phyloP scores from a whole-genome alignment of 2,329 filamentous ascomycete species.

The Calonectria multiphialidica region DNA sequence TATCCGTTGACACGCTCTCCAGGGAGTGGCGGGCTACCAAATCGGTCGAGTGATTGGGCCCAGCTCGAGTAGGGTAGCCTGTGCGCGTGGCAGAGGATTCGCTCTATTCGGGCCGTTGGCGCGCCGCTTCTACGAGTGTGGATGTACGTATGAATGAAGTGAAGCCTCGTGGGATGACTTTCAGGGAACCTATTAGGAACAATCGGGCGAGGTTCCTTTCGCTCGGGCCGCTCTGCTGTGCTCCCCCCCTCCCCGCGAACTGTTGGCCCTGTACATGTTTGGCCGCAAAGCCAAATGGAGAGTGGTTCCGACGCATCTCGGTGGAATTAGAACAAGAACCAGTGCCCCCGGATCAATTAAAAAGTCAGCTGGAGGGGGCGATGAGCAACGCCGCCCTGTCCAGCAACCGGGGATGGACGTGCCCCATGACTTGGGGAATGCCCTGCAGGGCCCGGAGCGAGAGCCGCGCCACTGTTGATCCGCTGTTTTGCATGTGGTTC shows the following conservation, averaged over 20 bases:
- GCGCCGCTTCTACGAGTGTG: conserved; percentile 15
- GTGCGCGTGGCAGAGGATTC: conserved; percentile 27
- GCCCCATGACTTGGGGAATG: conserved; percentile 19
- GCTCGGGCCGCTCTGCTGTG: background rate
- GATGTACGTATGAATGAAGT: background rate
- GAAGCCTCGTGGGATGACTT: background rate
- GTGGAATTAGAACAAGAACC: background rate
- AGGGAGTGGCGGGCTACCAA: conserved; percentile 28
- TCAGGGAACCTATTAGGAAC: background rate
- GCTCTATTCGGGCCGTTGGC: conserved; percentile 45
- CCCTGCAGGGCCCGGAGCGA: background rate
- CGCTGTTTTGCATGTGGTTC: conserved; percentile 4
- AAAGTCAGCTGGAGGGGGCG: background rate
- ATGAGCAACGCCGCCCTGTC: background rate
- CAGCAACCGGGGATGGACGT: background rate
- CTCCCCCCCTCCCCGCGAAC: background rate
- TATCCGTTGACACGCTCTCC: background rate
- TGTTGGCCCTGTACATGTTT: background rate
- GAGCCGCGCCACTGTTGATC: conserved; percentile 6
- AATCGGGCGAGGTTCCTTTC: background rate
- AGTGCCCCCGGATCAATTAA: conserved; percentile 1
- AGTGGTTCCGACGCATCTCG: background rate
- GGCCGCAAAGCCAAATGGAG: conserved; percentile 11
- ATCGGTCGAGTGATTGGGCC: conserved; percentile 30
- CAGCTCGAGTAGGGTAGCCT: conserved; percentile 29